Percentiles rank a stretch among this genome's conserved stretches.
Evolutionary conservation across 768 basidiomycete species (phyloP).

Genomic region (Mycena vulgaris): DNA sequence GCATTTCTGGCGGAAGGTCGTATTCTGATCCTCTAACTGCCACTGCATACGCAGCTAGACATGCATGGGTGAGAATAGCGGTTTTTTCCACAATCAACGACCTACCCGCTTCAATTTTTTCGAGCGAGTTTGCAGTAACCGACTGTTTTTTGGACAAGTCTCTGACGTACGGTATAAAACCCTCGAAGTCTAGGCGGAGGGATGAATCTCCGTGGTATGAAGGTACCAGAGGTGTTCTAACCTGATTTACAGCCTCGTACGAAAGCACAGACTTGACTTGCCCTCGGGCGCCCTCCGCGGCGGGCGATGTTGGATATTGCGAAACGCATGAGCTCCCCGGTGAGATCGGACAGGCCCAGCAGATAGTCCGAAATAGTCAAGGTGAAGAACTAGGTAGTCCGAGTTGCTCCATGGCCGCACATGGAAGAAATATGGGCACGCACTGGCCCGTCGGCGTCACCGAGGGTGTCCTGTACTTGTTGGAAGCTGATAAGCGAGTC

Average conservation of each 20-base stretch:
- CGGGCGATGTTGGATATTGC: constrained; percentile 88
- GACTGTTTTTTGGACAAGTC: constrained; percentile 90
- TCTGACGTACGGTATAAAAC: constrained; percentile 76
- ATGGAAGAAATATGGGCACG: constrained; percentile 46
- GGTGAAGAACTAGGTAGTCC: constrained; percentile 74
- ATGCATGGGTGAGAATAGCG: constrained; percentile 27
- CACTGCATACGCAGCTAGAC: constrained; percentile 79
- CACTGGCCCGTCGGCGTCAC: constrained; percentile 77
- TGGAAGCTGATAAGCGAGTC: constrained; percentile 76
- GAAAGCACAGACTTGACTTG: constrained; percentile 76
- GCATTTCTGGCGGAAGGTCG: constrained; percentile 74
- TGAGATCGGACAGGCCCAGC: constrained; percentile 93
- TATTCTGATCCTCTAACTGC: constrained; percentile 82
- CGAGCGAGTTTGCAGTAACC: constrained; percentile 89
- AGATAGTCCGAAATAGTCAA: constrained; percentile 89
- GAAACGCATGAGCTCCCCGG: constrained; percentile 97
- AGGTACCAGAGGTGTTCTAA: constrained; percentile 42
- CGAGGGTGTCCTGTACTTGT: constrained; percentile 77
- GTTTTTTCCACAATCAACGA: constrained; percentile 17
- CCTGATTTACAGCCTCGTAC: constrained; percentile 84
- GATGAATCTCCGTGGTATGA: constrained; percentile 11
- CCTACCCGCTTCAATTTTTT: constrained; percentile 95
- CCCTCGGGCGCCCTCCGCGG: constrained; percentile 75
- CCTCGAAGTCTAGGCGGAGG: constrained; percentile 77
- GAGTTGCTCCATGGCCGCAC: constrained; percentile 1